Evolutionary conservation across 768 basidiomycete genomes (phyloP).

Genomic region (Hypholoma fasciculare): DNA sequence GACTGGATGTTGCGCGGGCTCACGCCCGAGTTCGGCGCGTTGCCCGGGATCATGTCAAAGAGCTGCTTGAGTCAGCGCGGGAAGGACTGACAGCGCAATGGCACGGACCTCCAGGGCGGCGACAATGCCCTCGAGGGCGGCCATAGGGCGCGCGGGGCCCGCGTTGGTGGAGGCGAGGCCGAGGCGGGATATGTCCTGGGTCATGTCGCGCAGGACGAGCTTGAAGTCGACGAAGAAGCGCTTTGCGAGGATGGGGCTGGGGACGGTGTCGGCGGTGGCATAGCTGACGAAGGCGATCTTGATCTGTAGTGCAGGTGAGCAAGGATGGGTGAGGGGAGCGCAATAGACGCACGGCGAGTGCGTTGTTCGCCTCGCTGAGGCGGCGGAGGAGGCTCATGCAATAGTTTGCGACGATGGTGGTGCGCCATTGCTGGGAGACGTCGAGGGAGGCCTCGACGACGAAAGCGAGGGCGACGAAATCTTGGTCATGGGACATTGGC

Average conservation of each 20-base stretch:
- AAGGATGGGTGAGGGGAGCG: not conserved
- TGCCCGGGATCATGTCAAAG: slow-evolving; percentile 39
- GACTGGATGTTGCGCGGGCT: slow-evolving; percentile 14
- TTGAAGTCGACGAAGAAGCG: slow-evolving; percentile 52
- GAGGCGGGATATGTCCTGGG: slow-evolving; percentile 42
- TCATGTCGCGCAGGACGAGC: slow-evolving; percentile 43
- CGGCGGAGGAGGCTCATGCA: slow-evolving; percentile 25
- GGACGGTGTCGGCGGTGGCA: slow-evolving; percentile 55
- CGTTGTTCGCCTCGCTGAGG: slow-evolving; percentile 43
- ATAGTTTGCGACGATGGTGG: not conserved
- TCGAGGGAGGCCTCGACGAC: slow-evolving; percentile 62
- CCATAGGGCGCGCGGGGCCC: slow-evolving; percentile 54
- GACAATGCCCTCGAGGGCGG: slow-evolving; percentile 69
- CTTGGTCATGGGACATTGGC: slow-evolving; percentile 21
- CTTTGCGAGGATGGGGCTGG: slow-evolving; percentile 55
- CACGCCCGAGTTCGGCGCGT: slow-evolving; percentile 10
- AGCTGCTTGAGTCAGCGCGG: slow-evolving; percentile 25
- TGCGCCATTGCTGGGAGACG: slow-evolving; percentile 52
- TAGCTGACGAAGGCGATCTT: slow-evolving; percentile 60
- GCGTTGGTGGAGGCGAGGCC: slow-evolving; percentile 59
- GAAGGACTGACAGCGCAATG: not conserved
- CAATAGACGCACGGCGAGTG: slow-evolving; percentile 6
- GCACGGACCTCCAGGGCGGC: slow-evolving; percentile 64
- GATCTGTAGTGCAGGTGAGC: slow-evolving; percentile 5
- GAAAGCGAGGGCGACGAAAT: slow-evolving; percentile 48